phyloP scores from a whole-genome alignment of 176 grass and related monocot species.

The Aegilops tauschii region DNA sequence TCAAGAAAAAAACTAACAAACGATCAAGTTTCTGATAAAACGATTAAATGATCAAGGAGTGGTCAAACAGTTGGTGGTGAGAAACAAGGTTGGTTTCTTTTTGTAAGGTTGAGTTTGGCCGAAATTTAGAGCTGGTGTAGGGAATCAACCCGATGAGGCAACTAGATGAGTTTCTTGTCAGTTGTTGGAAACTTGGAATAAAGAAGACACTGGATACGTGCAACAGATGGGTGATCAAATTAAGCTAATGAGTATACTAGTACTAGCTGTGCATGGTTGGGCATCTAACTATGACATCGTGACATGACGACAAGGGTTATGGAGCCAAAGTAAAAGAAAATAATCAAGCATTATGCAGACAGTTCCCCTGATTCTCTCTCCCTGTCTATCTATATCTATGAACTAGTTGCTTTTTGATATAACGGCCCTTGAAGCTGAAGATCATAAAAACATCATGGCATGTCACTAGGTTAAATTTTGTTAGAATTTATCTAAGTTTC shows the following conservation, averaged over 20 bases:
- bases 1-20: no score
- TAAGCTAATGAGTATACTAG: background rate
- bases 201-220: background rate
- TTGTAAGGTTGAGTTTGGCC: background rate
- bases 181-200: background rate
- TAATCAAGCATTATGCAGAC: background rate
- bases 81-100: background rate
- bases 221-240: background rate
- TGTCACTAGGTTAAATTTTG: background rate
- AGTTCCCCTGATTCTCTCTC: constrained; percentile 30
- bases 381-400: background rate
- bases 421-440: background rate
- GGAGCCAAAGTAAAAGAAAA: background rate
- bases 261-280: background rate
- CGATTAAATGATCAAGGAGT: background rate
- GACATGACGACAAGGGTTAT: background rate
- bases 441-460: background rate
- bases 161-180: background rate
- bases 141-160: background rate
- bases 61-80: background rate
- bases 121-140: background rate
- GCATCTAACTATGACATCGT: background rate
- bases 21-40: background rate
- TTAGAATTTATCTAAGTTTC: background rate
- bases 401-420: no score